Evolutionary conservation across 164 flowering plant genomes (phyloP).

Genomic region (Warburgia ugandensis): DNA sequence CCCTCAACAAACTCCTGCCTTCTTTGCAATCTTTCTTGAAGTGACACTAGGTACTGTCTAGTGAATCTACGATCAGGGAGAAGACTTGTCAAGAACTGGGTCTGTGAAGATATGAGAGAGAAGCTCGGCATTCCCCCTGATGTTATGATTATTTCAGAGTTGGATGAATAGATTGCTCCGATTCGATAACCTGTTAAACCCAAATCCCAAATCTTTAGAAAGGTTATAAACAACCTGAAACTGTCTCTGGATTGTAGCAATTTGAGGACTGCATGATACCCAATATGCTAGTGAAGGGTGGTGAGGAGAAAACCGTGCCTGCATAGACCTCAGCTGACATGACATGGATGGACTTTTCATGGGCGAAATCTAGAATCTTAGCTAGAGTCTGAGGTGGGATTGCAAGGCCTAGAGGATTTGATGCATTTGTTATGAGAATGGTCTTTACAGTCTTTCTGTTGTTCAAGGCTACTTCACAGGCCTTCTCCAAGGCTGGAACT

Average conservation of each 20-base stretch:
- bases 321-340: slow-evolving; percentile 71
- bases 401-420: no score
- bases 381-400: slow-evolving; percentile 43
- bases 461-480: slow-evolving; percentile 49
- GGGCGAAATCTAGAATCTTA: slow-evolving; percentile 47
- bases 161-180: slow-evolving; percentile 54
- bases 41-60: slow-evolving; percentile 28
- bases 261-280: slow-evolving; percentile 36
- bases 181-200: slow-evolving; percentile 59
- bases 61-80: slow-evolving; percentile 49
- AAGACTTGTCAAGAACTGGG: slow-evolving; percentile 44
- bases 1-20: no score
- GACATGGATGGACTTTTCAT: slow-evolving; percentile 64
- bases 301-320: slow-evolving; percentile 44
- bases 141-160: slow-evolving; percentile 41
- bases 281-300: slow-evolving; percentile 59
- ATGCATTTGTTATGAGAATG: slow-evolving; percentile 61
- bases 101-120: slow-evolving; percentile 56
- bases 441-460: slow-evolving; percentile 49
- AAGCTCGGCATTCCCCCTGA: slow-evolving; percentile 54
- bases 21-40: slow-evolving; percentile 14
- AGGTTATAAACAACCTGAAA: slow-evolving; percentile 65
- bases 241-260: slow-evolving; percentile 39
- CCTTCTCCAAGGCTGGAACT: slow-evolving; percentile 46
- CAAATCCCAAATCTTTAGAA: slow-evolving; percentile 72